Evolutionary conservation across 2,329 filamentous ascomycete species (phyloP), one percentile per base, ranked within the genome.

Genomic region (Lomentospora prolificans): DNA sequence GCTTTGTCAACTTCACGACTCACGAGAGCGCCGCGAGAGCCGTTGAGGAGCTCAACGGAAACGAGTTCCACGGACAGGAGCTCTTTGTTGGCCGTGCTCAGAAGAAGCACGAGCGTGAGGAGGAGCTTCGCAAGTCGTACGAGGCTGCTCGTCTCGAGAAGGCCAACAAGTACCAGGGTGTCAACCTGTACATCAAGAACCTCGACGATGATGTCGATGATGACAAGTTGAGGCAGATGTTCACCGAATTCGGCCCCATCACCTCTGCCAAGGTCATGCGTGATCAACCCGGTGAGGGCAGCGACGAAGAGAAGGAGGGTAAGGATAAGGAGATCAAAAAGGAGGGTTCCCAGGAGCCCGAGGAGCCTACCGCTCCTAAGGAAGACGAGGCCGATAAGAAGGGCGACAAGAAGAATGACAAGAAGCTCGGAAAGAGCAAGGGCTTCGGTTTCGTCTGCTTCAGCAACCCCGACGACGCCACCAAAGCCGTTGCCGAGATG

Each of bases 141-240:
- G 94, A 99, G 76, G 92, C 92, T 67, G 90, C 90, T 66, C 92
- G 94, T 66, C 81, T 95, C 66, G 94, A 99, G 82, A 99, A 99
- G 81, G 91, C 90, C 72, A 95, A 84, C 78, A 99, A 99, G 80
- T 99, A 99, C 77, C 90, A 96, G 77, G 94, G 94, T 64, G 94
- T 99, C 72, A 99, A 99, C 79, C 82, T 99, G 52, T 99, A 99
- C 79, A 94, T 99, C 77, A 99, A 99, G 86, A 99, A 99, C 76
- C 79, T 99, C 59, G 87, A 90, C 62, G 94, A 99, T 64, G 94
- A 97, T 59, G 84, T 99, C 63, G 94, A 99, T 67, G 94, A 99
- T 65, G 94, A 99, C 67, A 96, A 96, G 82, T 84, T 99, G 60
- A 90, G 94, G 66, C 86, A 91, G 66, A 87, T 97, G 71, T 99